Evolutionary conservation across 116 monocot species (phyloP), one percentile per base, ranked within the genome.

Genomic region (Cymodocea nodosa): DNA sequence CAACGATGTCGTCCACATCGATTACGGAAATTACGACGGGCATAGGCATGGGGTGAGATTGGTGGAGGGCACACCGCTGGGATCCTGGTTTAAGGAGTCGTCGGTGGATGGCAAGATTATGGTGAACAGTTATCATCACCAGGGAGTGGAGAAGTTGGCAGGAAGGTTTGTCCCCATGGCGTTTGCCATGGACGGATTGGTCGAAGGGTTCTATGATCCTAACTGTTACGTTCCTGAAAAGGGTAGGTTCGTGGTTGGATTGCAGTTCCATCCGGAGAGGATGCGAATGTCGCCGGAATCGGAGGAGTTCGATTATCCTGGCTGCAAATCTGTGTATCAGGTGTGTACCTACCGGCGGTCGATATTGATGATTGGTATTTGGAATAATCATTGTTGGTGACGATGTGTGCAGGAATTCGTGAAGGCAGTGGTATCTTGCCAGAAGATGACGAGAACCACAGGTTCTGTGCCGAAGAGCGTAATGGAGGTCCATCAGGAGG

Each of bases 111-210:
- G 68, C 81, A 84, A 85, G 79, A 35, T 98, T 9, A 52, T 51
- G 73, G 89, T 98, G 66, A 98, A 98, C 24, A 98, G 97, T 61
- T 98, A 98, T 66, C 97, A 98, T 68, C 98, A 98, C 55, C 98
- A 98, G 50, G 98, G 98, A 16, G 86, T 86, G 68, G 89, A 86
- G 71, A 76, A 85, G 48, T 56, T 95, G 71, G 98, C 89, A 0
- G 73, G 75, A 12, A 52, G 98, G 24, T 92, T 98, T 59, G 80
- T 79, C 35, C 86, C 89, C 0, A 92, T 98, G 89, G 98, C 98
- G 0, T 79, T 79, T 20, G 72, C 92, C 5, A 13, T 12, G 6
- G 98, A 98, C 63, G 92, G 92, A 8, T 77, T 91, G 71, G 60
- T 91, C 7, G 91, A 97, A 51, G 97, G 82, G 16, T 97, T 97